Percentiles rank a stretch among this genome's conserved stretches.
Conservation (phyloP, 2,329 filamentous ascomycete genomes). For the Trichoderma guizhouense region DNA sequence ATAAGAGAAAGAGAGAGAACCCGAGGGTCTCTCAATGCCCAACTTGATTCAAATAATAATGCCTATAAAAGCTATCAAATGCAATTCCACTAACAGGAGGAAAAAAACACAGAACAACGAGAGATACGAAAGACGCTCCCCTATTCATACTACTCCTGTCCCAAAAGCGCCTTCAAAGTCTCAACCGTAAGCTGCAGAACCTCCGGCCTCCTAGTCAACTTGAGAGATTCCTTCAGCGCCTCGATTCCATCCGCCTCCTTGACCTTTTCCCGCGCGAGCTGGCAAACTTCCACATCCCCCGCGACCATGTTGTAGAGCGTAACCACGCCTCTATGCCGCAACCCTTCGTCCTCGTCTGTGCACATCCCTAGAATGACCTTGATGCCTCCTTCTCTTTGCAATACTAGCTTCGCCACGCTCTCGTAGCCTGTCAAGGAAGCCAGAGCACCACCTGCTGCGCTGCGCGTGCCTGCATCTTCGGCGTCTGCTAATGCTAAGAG, state of each 20-base stretch:
- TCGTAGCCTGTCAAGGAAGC: constrained; percentile 81
- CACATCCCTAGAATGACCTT: constrained; percentile 79
- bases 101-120: background rate
- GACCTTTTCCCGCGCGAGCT: constrained; percentile 57
- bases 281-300: constrained; percentile 63
- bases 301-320: constrained; percentile 69
- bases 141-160: constrained; percentile 29
- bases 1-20: background rate
- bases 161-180: constrained; percentile 65
- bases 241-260: constrained; percentile 63
- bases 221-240: constrained; percentile 65
- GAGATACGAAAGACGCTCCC: background rate
- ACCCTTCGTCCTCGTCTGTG: constrained; percentile 64
- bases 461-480: constrained; percentile 73
- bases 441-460: constrained; percentile 82
- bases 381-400: constrained; percentile 69
- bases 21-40: background rate
- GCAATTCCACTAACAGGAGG: background rate
- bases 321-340: constrained; percentile 71
- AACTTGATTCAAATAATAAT: background rate
- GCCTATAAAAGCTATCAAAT: background rate
- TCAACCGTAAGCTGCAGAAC: constrained; percentile 70
- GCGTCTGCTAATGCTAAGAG: constrained; percentile 84
- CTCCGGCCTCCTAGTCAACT: constrained; percentile 63
- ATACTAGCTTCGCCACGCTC: constrained; percentile 65